Percentiles rank a stretch among this genome's conserved stretches.
Conservation (phyloP, 1,284 basidiomycete genomes). For the Leccinum griseonigrum region DNA sequence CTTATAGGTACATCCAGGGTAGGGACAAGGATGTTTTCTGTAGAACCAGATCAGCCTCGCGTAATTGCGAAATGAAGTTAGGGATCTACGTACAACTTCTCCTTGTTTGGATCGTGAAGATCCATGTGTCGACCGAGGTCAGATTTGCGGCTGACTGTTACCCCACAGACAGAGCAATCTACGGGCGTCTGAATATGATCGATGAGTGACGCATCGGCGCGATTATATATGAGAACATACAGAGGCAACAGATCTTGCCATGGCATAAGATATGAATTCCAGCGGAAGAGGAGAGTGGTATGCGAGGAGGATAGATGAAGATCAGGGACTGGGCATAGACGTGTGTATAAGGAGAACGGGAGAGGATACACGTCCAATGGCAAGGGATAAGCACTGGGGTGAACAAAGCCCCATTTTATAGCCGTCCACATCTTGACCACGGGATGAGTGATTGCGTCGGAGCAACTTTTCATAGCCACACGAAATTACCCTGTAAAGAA, state of each 20-base stretch:
- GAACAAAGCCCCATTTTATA: slow-evolving; percentile 21
- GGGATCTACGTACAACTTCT: slow-evolving; percentile 14
- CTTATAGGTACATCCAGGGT: slow-evolving; percentile 21
- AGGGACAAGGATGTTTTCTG: slow-evolving; percentile 30
- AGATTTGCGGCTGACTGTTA: slow-evolving; percentile 14
- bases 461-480: slow-evolving; percentile 23
- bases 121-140: slow-evolving; percentile 23
- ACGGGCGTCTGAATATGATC: slow-evolving; percentile 8
- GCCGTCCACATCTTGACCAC: slow-evolving; percentile 11
- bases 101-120: slow-evolving; percentile 16
- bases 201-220: slow-evolving; percentile 3
- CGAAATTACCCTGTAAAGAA: slow-evolving; percentile 17
- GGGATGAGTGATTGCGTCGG: slow-evolving; percentile 26
- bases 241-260: neutral
- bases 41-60: slow-evolving; percentile 5
- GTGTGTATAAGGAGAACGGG: neutral
- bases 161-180: slow-evolving; percentile 12
- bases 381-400: neutral
- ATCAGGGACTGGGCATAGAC: neutral
- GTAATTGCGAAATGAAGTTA: neutral
- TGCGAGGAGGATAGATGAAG: neutral
- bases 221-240: slow-evolving; percentile 11
- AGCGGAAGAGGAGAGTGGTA: neutral
- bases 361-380: neutral
- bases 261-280: neutral